These are phyloP conservation scores for Fusarium cyanostomum DNA, from an alignment of 2,329 filamentous ascomycete genomes.

Conservation along the genomic window DNA sequence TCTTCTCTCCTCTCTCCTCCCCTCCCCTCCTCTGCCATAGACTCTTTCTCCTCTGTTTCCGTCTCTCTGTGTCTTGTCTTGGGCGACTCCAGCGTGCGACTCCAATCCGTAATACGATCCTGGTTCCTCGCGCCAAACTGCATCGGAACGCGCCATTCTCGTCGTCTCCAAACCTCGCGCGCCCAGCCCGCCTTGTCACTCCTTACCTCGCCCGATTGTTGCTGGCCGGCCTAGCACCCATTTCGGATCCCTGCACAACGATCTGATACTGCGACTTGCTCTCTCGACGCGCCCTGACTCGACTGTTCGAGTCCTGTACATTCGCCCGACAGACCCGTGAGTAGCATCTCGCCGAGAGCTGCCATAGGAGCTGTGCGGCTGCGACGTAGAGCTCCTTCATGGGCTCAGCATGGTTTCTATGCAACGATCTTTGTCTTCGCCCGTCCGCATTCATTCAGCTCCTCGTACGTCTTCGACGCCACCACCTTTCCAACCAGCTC, in stretches of 20 bases:
- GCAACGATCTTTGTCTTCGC: constrained; percentile 70
- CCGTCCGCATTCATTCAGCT: constrained; percentile 66
- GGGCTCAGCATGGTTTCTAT: constrained; percentile 68
- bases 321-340: constrained; percentile 35
- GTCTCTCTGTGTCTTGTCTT: constrained; percentile 20
- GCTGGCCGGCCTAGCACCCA: constrained; percentile 33
- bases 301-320: constrained; percentile 16
- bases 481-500: constrained; percentile 4
- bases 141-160: constrained; percentile 28
- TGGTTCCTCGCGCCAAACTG: constrained; percentile 21
- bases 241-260: constrained; percentile 19
- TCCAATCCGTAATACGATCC: constrained; percentile 31
- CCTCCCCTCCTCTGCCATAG: constrained; percentile 16
- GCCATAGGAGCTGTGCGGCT: constrained; percentile 49
- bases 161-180: constrained; percentile 21
- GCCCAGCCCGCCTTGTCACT: constrained; percentile 16
- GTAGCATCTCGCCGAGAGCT: constrained; percentile 43
- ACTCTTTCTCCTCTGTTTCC: constrained; percentile 9
- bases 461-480: constrained; percentile 62
- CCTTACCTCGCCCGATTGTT: constrained; percentile 27
- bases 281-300: neutral
- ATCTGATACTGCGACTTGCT: constrained; percentile 18
- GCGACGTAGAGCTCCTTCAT: constrained; percentile 48
- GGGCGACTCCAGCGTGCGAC: constrained; percentile 28
- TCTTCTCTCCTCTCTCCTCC: constrained; percentile 22